These are phyloP conservation scores for Schizophyllum amplum DNA, from an alignment of 1,284 basidiomycete genomes.

Conservation along the genomic window DNA sequence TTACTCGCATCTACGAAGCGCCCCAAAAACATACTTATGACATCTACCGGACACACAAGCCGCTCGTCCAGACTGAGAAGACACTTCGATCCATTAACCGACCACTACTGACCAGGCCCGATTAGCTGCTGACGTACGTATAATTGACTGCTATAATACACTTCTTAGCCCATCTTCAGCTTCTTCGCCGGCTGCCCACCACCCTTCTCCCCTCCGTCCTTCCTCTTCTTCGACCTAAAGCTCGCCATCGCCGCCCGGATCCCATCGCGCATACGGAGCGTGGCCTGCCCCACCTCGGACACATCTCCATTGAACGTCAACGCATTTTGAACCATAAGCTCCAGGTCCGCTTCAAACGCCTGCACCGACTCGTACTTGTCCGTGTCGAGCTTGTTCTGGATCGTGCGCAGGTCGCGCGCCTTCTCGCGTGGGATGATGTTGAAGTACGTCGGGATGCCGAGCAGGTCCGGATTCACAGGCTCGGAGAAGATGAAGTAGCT, in stretches of 20 bases:
- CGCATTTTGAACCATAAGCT: slow-evolving; percentile 82
- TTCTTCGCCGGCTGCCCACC: slow-evolving; percentile 65
- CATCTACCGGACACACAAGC: no score
- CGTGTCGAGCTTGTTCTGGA: slow-evolving; percentile 73
- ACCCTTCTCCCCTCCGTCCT: slow-evolving; percentile 48
- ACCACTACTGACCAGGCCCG: background rate
- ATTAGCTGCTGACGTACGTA: background rate
- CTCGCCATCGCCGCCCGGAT: slow-evolving; percentile 43
- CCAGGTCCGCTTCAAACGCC: slow-evolving; percentile 74
- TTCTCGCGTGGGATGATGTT: slow-evolving; percentile 78
- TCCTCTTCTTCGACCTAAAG: slow-evolving; percentile 53
- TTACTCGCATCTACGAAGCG: no score
- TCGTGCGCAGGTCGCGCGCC: slow-evolving; percentile 81
- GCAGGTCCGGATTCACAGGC: slow-evolving; percentile 73
- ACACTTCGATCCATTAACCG: background rate
- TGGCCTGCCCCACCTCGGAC: slow-evolving; percentile 64
- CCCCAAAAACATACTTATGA: no score
- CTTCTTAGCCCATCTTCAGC: slow-evolving; percentile 31
- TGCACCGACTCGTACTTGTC: slow-evolving; percentile 79
- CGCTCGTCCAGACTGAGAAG: no score
- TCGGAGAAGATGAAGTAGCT: slow-evolving; percentile 48
- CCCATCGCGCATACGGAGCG: slow-evolving; percentile 39
- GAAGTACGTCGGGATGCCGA: slow-evolving; percentile 79
- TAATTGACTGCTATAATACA: background rate
- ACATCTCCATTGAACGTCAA: slow-evolving; percentile 78